phyloP scores from a whole-genome alignment of 148 eudicot genomes.

The Bassia scoparia region DNA sequence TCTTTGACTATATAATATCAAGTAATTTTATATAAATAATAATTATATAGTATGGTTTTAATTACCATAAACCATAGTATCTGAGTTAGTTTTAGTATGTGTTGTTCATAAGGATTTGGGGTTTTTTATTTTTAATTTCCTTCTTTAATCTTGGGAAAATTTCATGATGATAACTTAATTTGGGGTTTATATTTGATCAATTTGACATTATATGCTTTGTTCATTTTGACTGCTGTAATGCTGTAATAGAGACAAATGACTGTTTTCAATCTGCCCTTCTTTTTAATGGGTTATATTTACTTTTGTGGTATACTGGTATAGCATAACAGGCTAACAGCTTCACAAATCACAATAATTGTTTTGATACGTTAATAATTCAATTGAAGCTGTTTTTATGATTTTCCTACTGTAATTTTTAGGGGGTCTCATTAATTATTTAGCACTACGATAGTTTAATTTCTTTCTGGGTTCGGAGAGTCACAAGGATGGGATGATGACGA shows the following conservation, averaged over 20 bases:
- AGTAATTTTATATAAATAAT: not conserved
- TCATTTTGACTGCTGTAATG: slow-evolving; percentile 17
- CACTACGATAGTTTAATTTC: no score
- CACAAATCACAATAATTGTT: no score
- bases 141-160: not conserved
- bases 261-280: not conserved
- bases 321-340: not conserved
- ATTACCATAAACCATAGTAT: slow-evolving; percentile 1
- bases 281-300: slow-evolving; percentile 5
- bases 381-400: no score
- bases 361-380: no score
- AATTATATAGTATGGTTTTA: slow-evolving; percentile 13
- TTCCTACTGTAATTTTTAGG: not conserved
- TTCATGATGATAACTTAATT: slow-evolving; percentile 10
- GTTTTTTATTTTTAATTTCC: not conserved
- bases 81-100: slow-evolving; percentile 20
- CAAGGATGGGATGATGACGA: no score
- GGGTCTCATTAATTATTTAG: not conserved
- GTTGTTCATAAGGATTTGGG: slow-evolving; percentile 24
- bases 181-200: slow-evolving; percentile 9
- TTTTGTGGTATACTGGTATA: not conserved
- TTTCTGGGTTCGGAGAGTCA: no score
- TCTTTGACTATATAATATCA: not conserved
- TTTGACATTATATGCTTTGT: slow-evolving; percentile 12
- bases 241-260: slow-evolving; percentile 12